Evolutionary conservation across 2,329 filamentous ascomycete genomes (phyloP).

Genomic region (Mollisia scopiformis): DNA sequence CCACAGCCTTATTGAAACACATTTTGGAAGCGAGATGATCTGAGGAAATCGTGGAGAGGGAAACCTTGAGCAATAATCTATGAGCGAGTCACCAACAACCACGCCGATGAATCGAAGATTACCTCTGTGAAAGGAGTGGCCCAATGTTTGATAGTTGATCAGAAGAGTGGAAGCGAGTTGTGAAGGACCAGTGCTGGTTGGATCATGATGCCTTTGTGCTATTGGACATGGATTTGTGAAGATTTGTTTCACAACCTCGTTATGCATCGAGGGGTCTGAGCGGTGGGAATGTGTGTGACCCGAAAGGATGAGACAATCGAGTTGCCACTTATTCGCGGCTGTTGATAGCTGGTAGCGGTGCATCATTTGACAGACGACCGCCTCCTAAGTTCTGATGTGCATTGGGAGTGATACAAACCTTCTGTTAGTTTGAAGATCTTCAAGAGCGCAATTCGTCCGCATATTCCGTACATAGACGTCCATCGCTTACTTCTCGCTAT

Average conservation of each 20-base stretch:
- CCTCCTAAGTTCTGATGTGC: slow-evolving; percentile 1
- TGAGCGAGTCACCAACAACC: neutral
- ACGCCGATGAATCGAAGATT: neutral
- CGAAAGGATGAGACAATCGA: neutral
- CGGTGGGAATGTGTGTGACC: neutral
- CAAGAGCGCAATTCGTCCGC: neutral
- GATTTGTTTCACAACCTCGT: slow-evolving; percentile 17
- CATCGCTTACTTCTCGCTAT: neutral
- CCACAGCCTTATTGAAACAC: neutral
- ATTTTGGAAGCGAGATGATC: slow-evolving; percentile 11
- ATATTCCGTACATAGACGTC: neutral
- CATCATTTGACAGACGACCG: neutral
- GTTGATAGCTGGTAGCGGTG: neutral
- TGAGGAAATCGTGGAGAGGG: neutral
- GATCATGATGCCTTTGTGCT: neutral
- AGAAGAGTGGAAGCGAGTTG: neutral
- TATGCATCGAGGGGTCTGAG: slow-evolving; percentile 13
- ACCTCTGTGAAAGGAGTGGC: slow-evolving; percentile 13
- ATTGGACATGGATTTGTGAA: slow-evolving; percentile 9
- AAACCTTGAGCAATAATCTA: neutral
- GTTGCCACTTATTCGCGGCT: neutral
- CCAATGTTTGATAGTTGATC: slow-evolving; percentile 1
- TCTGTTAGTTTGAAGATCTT: neutral
- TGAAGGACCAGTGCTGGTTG: neutral
- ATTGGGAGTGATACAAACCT: neutral